A percentile compares a stretch with the other conserved stretches of the same genome.
These are phyloP conservation scores for Filosporella fistucella DNA, from an alignment of 495 filamentous ascomycete genomes.

Conservation along the genomic window DNA sequence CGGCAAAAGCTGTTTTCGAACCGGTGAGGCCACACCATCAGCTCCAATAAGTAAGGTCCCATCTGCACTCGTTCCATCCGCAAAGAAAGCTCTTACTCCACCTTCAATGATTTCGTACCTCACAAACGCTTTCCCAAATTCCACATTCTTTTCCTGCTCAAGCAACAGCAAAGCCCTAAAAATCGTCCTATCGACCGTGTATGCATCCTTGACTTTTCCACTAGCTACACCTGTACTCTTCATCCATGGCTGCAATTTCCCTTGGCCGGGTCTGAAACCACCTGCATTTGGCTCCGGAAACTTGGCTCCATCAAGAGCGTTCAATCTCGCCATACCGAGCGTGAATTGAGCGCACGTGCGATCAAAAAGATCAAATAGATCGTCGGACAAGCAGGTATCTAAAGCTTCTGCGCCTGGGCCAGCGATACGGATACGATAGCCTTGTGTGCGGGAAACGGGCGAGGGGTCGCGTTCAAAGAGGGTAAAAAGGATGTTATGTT, in stretches of 20 bases:
- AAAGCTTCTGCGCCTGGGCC: conserved; percentile 1
- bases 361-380: conserved; percentile 11
- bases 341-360: conserved; percentile 11
- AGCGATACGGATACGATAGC: conserved; percentile 25
- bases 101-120: conserved; percentile 21
- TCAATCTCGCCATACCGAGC: conserved; percentile 12
- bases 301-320: conserved; percentile 12
- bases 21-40: conserved; percentile 9
- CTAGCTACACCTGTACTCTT: no score
- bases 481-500: conserved; percentile 32
- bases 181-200: conserved; percentile 7
- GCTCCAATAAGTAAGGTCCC: conserved; percentile 11
- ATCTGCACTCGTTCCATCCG: conserved; percentile 1
- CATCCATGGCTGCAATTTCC: no score
- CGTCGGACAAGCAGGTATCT: neutral
- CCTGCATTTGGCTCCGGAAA: neutral
- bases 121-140: conserved; percentile 29
- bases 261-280: neutral
- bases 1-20: conserved; percentile 23
- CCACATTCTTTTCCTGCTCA: conserved; percentile 24
- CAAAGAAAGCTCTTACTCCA: conserved; percentile 1
- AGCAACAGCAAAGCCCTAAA: conserved; percentile 3
- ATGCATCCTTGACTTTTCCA: no score
- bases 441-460: conserved; percentile 32
- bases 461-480: conserved; percentile 35